Evolutionary conservation across 306 rosid species (phyloP), one percentile per base, ranked within the genome.

Genomic region (Vicia sativa): DNA sequence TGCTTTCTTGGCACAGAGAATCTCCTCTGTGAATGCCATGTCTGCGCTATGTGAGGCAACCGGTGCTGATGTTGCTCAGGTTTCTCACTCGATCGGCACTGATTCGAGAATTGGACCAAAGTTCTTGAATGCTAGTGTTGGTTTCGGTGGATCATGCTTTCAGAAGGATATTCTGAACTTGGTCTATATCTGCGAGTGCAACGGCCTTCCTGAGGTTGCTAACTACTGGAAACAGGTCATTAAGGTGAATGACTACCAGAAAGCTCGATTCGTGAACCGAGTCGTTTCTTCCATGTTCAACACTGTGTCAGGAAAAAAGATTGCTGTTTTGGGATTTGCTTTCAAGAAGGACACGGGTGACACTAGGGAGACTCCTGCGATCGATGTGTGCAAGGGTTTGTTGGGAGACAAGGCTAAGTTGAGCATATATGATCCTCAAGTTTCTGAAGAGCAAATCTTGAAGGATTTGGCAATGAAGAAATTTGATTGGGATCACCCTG

Each of bases 271-370:
- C 1, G 96, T 89, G 48, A 88, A 88, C 89, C 85, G 96, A 0
- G 84, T 91, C 5, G 93, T 91, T 42, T 73, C 93, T 35, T 91
- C 96, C 0, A 91, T 91, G 97, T 91, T 91, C 88, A 91, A 88
- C 89, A 91, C 97, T 0, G 88, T 88, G 46, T 84, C 92, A 0
- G 91, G 96, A 2, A 91, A 91, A 83, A 91, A 91, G 71, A 78
- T 91, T 11, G 97, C 93, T 12, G 12, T 87, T 43, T 65, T 89
- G 50, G 96, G 96, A 2, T 89, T 89, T 29, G 96, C 96, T 48
- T 89, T 89, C 89, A 89, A 89, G 93, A 89, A 89, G 77, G 96
- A 89, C 83, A 89, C 96, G 0, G 96, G 96, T 3, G 96, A 89
- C 80, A 89, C 96, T 1, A 83, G 96, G 81, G 96, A 89, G 89